These are phyloP conservation scores for Xylaria telfairii DNA, from an alignment of 495 filamentous ascomycete genomes.

Conservation along the genomic window DNA sequence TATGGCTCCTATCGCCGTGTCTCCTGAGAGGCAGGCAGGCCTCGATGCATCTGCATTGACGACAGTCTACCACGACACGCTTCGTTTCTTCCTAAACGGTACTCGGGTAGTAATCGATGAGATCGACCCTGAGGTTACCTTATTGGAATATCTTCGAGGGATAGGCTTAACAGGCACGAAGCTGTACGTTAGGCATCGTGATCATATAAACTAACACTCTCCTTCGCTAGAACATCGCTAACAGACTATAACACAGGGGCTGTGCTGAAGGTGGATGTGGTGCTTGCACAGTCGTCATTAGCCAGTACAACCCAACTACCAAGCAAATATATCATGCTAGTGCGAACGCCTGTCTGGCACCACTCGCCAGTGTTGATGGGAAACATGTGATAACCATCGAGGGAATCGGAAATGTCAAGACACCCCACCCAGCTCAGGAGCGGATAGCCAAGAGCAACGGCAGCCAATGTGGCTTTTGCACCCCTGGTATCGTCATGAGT, in stretches of 20 bases:
- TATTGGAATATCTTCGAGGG: constrained; percentile 89
- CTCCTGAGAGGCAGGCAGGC: constrained; percentile 43
- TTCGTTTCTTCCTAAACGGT: constrained; percentile 93
- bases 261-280: constrained; percentile 97
- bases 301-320: constrained; percentile 90
- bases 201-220: constrained; percentile 11
- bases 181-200: constrained; percentile 46
- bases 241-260: constrained; percentile 59
- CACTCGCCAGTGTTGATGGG: constrained; percentile 89
- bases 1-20: constrained; percentile 57
- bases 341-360: constrained; percentile 93
- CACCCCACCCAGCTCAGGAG: constrained; percentile 90
- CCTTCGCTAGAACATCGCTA: constrained; percentile 31
- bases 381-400: constrained; percentile 99
- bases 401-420: constrained; percentile 89
- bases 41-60: constrained; percentile 37
- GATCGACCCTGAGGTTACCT: constrained; percentile 87
- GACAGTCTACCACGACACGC: constrained; percentile 54
- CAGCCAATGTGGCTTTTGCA: constrained; percentile 84
- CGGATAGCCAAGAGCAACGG: constrained; percentile 79
- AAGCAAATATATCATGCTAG: constrained; percentile 89
- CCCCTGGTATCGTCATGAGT: constrained; percentile 97
- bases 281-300: constrained; percentile 95
- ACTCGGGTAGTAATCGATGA: constrained; percentile 86
- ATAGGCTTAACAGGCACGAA: constrained; percentile 83